These are phyloP conservation scores for Xylaria sp. DNA, from an alignment of 2,329 filamentous ascomycete genomes.

Conservation along the genomic window DNA sequence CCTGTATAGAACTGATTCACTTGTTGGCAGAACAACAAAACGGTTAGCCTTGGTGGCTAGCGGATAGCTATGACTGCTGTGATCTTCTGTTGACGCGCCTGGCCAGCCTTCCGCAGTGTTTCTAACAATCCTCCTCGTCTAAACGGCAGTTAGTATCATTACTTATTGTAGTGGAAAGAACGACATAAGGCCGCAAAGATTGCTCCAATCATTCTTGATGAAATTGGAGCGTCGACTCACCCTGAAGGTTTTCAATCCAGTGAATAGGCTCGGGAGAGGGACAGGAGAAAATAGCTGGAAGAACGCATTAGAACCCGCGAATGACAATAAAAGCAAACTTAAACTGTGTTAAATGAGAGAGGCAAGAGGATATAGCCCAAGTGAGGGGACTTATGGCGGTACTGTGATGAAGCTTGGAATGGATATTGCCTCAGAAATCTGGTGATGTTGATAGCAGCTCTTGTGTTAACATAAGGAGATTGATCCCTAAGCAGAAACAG, in stretches of 20 bases:
- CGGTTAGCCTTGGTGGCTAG: not conserved
- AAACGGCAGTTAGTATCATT: not conserved
- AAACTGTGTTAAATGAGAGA: not conserved
- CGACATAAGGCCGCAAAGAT: not conserved
- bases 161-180: not conserved
- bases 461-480: not conserved
- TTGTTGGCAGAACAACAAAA: not conserved
- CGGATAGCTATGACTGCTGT: not conserved
- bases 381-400: not conserved
- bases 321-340: not conserved
- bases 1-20: not conserved
- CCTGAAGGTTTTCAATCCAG: not conserved
- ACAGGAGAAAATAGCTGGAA: not conserved
- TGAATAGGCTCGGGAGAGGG: too few relatives aligned
- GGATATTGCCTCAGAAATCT: not conserved
- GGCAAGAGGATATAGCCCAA: not conserved
- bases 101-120: too few relatives aligned
- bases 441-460: not conserved
- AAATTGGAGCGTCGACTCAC: not conserved
- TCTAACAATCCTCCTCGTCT: too few relatives aligned
- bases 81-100: not conserved
- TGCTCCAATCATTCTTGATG: not conserved
- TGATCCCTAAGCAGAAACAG: not conserved
- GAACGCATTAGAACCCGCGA: not conserved
- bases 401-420: not conserved